Base-by-base conservation (phyloP, 2,329 filamentous ascomycete genomes). In the Alternaria angustiovoidea region DNA sequence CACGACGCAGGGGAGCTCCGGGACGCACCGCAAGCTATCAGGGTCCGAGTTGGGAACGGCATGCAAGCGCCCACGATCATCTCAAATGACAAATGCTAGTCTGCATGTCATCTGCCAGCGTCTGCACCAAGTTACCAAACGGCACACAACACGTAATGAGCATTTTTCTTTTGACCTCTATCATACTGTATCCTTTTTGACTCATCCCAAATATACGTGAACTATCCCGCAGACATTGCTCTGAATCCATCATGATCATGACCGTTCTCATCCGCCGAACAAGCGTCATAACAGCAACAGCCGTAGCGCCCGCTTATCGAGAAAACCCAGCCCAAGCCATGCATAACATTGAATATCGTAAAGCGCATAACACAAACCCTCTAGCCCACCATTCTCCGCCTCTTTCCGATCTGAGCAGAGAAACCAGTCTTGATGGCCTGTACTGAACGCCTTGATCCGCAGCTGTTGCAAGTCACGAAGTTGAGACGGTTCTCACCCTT, bases 381-480 rank as follows among this genome's bases (percentile, higher is more conserved):
- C 86, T 93, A 96, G 81, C 86, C 91, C 81, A 92, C 88, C 85
- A 93, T 91, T 88, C 96, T 96, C 87, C 89, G 95, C 87, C 95
- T 91, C 91, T 97, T 97, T 81, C 95, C 95, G 81, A 99, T 92
- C 84, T 98, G 95, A 81, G 95, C 95, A 76, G 94, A 96, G 93
- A 99, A 99, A 93, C 95, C 95, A 64, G 93, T 97, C 90, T 99
- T 99, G 91, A 99, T 99, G 71, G 95, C 94, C 62, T 93, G 93
- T 79, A 98, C 94, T 76, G 89, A 93, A 79, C 94, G 91, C 82
- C 94, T 77, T 47, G 81, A 84, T 57, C 83, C 83, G 71, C 84
- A 86, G 51, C 81, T 83, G 84, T 95, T 97, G 89, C 94, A 97
- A 62, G 94, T 97, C 78, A 99, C 93, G 85, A 98, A 99, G 85